A percentile compares a stretch with the other conserved stretches of the same genome.
phyloP scores from a whole-genome alignment of 2,329 filamentous ascomycete species.

The Penicillium sp. region DNA sequence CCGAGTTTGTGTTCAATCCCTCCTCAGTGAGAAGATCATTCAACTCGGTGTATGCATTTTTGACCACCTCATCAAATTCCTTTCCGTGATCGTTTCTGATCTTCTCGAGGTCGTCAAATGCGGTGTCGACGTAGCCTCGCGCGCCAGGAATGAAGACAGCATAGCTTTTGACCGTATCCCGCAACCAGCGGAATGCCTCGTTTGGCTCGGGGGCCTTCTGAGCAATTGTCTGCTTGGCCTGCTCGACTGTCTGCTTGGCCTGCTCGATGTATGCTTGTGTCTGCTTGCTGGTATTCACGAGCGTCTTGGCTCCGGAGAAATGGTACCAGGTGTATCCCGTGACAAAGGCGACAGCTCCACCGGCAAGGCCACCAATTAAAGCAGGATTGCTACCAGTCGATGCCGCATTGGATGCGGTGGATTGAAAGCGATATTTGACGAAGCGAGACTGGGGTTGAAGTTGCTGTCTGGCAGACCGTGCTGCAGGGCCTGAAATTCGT shows the following conservation, averaged over 20 bases:
- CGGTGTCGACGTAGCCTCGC: constrained; percentile 65
- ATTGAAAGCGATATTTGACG: neutral
- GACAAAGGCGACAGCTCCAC: constrained; percentile 49
- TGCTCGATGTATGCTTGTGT: constrained; percentile 63
- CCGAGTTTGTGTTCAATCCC: neutral
- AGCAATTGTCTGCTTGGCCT: constrained; percentile 61
- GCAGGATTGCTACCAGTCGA: constrained; percentile 24
- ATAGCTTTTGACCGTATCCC: constrained; percentile 67
- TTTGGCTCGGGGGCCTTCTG: constrained; percentile 65
- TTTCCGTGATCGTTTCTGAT: constrained; percentile 67
- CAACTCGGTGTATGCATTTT: constrained; percentile 8
- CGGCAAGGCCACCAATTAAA: constrained; percentile 52
- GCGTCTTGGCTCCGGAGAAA: constrained; percentile 52
- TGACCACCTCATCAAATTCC: constrained; percentile 69
- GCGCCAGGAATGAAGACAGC: constrained; percentile 72
- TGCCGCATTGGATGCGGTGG: neutral
- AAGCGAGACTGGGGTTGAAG: neutral
- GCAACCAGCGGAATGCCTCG: constrained; percentile 66
- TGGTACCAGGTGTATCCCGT: constrained; percentile 56
- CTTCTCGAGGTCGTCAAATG: constrained; percentile 70
- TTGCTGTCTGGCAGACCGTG: neutral
- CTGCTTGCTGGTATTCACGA: constrained; percentile 54
- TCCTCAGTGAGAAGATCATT: neutral
- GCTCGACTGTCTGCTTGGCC: constrained; percentile 60
- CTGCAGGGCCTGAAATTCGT: neutral